Conservation (phyloP, 768 basidiomycete species). For the Galerina sulciceps region DNA sequence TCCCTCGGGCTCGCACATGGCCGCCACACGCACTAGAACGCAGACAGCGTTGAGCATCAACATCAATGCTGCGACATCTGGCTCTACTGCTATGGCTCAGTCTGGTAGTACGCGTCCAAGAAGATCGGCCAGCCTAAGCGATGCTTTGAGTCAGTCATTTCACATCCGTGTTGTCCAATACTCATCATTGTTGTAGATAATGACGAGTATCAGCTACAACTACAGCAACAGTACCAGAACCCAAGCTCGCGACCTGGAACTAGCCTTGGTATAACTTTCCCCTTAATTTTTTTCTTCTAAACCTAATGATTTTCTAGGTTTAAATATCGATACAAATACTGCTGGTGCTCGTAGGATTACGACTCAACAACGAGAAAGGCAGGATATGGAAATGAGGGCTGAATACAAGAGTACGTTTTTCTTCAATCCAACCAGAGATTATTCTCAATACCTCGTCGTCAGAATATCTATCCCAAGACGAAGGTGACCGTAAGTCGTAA, state of each 20-base stretch:
- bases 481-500: constrained; percentile 42
- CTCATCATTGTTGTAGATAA: constrained; percentile 30
- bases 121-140: constrained; percentile 80
- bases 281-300: background rate
- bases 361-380: constrained; percentile 40
- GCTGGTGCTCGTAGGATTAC: constrained; percentile 41
- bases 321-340: constrained; percentile 29
- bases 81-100: constrained; percentile 33
- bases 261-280: constrained; percentile 30
- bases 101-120: constrained; percentile 61
- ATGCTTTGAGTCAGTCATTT: constrained; percentile 50
- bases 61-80: constrained; percentile 21
- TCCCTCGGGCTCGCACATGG: constrained; percentile 20
- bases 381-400: constrained; percentile 45
- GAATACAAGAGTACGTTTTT: constrained; percentile 46
- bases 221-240: constrained; percentile 38
- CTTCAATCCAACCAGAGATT: background rate
- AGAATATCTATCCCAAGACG: constrained; percentile 44
- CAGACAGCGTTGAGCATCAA: constrained; percentile 20
- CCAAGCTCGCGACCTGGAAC: constrained; percentile 40
- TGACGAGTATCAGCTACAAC: constrained; percentile 42
- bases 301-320: constrained; percentile 16
- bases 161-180: background rate
- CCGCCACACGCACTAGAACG: constrained; percentile 21
- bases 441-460: background rate